phyloP scores from a whole-genome alignment of 306 rosid genomes.

The Abrus pulchellus region DNA sequence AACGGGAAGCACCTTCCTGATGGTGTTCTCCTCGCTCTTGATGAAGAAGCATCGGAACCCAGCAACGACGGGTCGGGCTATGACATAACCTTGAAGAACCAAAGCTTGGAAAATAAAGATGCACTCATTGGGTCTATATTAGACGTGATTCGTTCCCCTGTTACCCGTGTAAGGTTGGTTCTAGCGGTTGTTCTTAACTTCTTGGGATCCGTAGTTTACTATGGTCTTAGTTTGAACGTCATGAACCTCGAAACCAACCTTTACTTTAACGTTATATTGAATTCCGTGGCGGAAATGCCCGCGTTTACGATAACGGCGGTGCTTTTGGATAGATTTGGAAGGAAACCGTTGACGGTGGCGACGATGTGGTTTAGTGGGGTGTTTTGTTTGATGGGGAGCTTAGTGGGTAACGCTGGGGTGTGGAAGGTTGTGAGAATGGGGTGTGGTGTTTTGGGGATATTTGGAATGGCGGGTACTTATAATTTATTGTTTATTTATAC shows the following conservation, averaged over 20 bases:
- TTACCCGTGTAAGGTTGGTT: conserved; percentile 68
- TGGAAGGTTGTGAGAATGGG: conserved; percentile 70
- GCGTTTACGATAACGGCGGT: conserved; percentile 79
- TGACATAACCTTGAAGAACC: not conserved
- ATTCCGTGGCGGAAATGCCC: conserved; percentile 91
- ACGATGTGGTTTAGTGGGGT: conserved; percentile 87
- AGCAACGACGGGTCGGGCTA: not conserved
- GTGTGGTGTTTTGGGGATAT: conserved; percentile 82
- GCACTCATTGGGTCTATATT: conserved; percentile 66
- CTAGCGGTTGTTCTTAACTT: conserved; percentile 73
- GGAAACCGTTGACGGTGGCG: conserved; percentile 69
- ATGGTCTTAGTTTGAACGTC: conserved; percentile 83
- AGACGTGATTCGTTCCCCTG: conserved; percentile 68
- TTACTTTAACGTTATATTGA: conserved; percentile 72
- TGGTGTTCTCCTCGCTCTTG: conserved; percentile 60
- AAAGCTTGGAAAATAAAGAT: conserved; percentile 40
- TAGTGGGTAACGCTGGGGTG: conserved; percentile 51
- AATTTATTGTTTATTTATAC: conserved; percentile 82
- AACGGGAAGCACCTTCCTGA: conserved; percentile 71
- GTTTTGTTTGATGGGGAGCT: conserved; percentile 72
- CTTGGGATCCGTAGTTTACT: conserved; percentile 76
- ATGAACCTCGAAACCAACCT: conserved; percentile 75
- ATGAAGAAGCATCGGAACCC: conserved; percentile 57
- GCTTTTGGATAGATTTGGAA: conserved; percentile 65
- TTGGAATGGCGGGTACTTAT: conserved; percentile 94